These are phyloP conservation scores for Benincasa hispida DNA, from an alignment of 306 rosid genomes.

Conservation along the genomic window DNA sequence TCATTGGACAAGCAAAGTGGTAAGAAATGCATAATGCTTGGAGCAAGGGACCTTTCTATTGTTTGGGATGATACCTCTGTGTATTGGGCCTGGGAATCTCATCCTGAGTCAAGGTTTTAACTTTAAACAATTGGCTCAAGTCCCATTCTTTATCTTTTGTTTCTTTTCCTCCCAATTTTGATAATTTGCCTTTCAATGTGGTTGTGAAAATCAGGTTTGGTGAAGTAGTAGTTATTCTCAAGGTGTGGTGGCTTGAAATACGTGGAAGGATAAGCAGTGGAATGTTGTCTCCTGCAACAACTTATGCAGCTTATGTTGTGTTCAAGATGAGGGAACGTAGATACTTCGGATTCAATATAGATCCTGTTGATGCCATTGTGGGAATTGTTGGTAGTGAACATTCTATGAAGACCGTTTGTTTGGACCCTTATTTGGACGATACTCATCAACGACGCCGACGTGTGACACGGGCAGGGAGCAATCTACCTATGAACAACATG, in stretches of 20 bases:
- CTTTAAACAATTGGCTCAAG: background rate
- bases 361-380: conserved; percentile 1
- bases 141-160: background rate
- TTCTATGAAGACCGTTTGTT: background rate
- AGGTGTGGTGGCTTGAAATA: conserved; percentile 9
- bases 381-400: background rate
- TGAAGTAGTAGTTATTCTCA: conserved; percentile 1
- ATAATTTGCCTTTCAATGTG: background rate
- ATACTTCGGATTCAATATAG: background rate
- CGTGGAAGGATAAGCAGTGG: background rate
- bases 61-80: conserved; percentile 1
- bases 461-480: background rate
- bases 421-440: background rate
- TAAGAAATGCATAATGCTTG: conserved; percentile 12
- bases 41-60: conserved; percentile 12
- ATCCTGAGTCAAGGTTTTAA: conserved; percentile 2
- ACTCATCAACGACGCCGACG: background rate
- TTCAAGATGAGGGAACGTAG: background rate
- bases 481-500: background rate
- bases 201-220: conserved; percentile 3
- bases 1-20: conserved; percentile 10
- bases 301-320: conserved; percentile 11
- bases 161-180: background rate
- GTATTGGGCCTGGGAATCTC: conserved; percentile 13
- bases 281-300: conserved; percentile 7